Evolutionary conservation across 2,329 filamentous ascomycete genomes (phyloP).

Genomic region (Clarireedia monteithiana): DNA sequence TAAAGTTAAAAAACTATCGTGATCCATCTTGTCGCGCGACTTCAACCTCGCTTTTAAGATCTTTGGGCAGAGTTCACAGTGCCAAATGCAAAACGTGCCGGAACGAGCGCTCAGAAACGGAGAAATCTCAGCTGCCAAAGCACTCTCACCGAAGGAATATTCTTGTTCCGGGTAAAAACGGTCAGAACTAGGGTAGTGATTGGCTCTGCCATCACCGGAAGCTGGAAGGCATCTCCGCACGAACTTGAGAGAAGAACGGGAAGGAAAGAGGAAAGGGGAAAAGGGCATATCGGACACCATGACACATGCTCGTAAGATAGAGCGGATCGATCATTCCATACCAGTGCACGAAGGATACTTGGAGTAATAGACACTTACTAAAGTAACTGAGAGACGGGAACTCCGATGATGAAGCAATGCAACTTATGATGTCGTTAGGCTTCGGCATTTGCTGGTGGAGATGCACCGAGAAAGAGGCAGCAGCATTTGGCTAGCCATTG

Average conservation of each 20-base stretch:
- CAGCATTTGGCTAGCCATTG: too few species aligned
- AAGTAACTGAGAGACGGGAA: background rate
- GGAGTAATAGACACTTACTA: too few species aligned
- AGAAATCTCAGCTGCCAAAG: too few species aligned
- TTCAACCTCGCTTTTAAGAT: slow-evolving; percentile 6
- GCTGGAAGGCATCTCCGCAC: slow-evolving; percentile 8
- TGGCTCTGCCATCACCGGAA: slow-evolving; percentile 2
- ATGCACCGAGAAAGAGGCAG: background rate
- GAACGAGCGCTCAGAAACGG: background rate
- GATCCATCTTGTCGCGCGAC: background rate
- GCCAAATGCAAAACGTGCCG: background rate
- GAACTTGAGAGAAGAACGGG: background rate
- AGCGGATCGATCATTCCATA: background rate
- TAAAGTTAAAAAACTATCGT: slow-evolving; percentile 8
- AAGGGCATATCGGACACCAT: background rate
- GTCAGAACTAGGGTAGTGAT: slow-evolving; percentile 6
- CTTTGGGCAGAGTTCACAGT: background rate
- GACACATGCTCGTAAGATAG: background rate
- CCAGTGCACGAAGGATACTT: background rate
- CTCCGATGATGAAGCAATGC: background rate
- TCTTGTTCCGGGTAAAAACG: slow-evolving; percentile 5
- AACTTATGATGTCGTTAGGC: background rate
- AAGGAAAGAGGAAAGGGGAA: background rate
- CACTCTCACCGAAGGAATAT: background rate
- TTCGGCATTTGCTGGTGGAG: background rate